Percentiles rank a stretch among this genome's conserved stretches.
phyloP scores from a whole-genome alignment of 1,284 basidiomycete genomes.

The Polyporus tsugae region DNA sequence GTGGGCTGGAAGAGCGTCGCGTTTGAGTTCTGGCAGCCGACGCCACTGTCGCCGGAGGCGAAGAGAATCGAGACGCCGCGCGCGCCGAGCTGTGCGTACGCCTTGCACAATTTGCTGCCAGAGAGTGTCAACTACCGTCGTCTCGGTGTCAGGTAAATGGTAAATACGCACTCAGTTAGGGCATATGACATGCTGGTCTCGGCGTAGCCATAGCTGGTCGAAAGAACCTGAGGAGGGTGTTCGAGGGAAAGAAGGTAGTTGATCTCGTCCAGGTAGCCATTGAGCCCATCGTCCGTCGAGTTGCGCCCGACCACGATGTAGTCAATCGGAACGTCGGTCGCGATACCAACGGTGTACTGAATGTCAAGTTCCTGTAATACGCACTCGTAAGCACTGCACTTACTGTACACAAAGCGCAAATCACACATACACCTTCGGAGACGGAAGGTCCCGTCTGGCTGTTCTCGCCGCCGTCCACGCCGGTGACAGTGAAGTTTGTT shows the following conservation, averaged over 20 bases:
- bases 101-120: conserved; percentile 31
- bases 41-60: conserved; percentile 67
- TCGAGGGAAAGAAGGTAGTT: conserved; percentile 51
- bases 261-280: conserved; percentile 23
- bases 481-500: conserved; percentile 45
- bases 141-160: background rate
- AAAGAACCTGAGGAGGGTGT: conserved; percentile 63
- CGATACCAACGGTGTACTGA: conserved; percentile 68
- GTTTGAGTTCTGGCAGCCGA: conserved; percentile 63
- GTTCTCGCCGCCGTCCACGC: conserved; percentile 55
- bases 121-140: background rate
- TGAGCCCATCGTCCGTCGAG: conserved; percentile 22
- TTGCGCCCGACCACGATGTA: conserved; percentile 26
- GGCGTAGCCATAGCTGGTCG: conserved; percentile 55
- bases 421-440: conserved; percentile 54
- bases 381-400: background rate
- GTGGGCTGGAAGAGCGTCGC: conserved; percentile 62
- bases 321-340: conserved; percentile 49
- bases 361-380: conserved; percentile 58
- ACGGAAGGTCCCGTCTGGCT: conserved; percentile 46
- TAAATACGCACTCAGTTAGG: conserved; percentile 25
- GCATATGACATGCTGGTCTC: conserved; percentile 37
- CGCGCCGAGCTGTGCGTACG: conserved; percentile 55
- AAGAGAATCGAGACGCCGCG: conserved; percentile 69
- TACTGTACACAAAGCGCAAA: conserved; percentile 51